Conservation (phyloP, 352 stramenopile genomes). For the Globisporangium camurandrum region DNA sequence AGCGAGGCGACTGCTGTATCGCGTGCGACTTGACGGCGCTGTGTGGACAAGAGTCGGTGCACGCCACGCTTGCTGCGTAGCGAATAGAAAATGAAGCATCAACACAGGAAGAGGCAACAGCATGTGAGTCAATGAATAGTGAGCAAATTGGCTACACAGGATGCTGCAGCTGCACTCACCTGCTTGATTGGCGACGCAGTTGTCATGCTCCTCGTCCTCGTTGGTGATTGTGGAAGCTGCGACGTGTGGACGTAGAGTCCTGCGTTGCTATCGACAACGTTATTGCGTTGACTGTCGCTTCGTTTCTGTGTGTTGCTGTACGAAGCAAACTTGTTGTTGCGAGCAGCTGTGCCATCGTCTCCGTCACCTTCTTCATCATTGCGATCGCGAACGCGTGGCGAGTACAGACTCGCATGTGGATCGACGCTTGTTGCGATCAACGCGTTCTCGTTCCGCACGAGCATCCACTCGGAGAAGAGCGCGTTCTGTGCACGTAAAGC, state of each 20-base stretch:
- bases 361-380: too few species aligned
- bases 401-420: too few species aligned
- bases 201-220: constrained; percentile 29
- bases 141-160: too few species aligned
- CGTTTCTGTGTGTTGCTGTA: too few species aligned
- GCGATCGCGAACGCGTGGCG: too few species aligned
- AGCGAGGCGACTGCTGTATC: not conserved
- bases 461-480: constrained; percentile 74
- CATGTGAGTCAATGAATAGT: too few species aligned
- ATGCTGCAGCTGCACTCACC: too few species aligned
- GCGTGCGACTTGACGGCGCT: not conserved
- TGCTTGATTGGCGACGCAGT: constrained; percentile 31
- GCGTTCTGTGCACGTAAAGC: constrained; percentile 57
- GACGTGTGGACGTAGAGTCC: constrained; percentile 23
- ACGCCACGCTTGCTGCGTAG: constrained; percentile 8
- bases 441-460: constrained; percentile 62
- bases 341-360: too few species aligned
- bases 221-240: constrained; percentile 17
- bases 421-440: too few species aligned
- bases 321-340: too few species aligned
- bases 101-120: too few species aligned
- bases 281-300: not conserved
- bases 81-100: too few species aligned
- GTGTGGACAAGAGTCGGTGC: constrained; percentile 1
- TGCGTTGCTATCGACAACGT: not conserved